Conservation (phyloP, 129 eudicot genomes). For the Solidago caesia region DNA sequence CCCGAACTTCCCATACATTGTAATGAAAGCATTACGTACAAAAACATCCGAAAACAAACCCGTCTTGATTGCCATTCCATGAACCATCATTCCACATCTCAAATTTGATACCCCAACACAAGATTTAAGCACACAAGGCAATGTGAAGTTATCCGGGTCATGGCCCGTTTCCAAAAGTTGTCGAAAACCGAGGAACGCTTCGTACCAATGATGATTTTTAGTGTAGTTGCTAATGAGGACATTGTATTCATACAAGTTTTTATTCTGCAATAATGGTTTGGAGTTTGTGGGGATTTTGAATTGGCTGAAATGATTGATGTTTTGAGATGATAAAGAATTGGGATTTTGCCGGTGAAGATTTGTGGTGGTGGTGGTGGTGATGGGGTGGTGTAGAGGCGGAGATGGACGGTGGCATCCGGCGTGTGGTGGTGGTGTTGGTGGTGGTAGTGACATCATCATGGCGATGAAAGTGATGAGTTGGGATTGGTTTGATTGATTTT, state of each 20-base stretch:
- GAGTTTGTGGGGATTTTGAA: conserved; percentile 16
- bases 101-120: conserved; percentile 39
- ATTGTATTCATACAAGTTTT: conserved; percentile 55
- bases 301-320: neutral
- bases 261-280: conserved; percentile 20
- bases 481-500: neutral
- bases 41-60: conserved; percentile 50
- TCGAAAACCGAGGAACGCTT: conserved; percentile 38
- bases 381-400: conserved; percentile 12
- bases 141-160: conserved; percentile 54
- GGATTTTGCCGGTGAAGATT: conserved; percentile 34
- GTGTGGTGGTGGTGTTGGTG: conserved; percentile 11
- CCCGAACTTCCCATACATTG: conserved; percentile 47
- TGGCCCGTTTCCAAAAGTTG: conserved; percentile 31
- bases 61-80: conserved; percentile 51
- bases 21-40: conserved; percentile 53
- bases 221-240: conserved; percentile 48
- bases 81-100: conserved; percentile 39
- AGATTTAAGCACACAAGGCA: conserved; percentile 67
- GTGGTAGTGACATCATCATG: conserved; percentile 23
- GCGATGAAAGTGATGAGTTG: neutral
- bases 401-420: conserved; percentile 7
- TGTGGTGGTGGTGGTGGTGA: conserved; percentile 29
- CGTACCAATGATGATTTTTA: conserved; percentile 43
- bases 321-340: neutral